These are phyloP conservation scores for Rutstroemia sp. DNA, from an alignment of 2,329 filamentous ascomycete species.

Conservation along the genomic window DNA sequence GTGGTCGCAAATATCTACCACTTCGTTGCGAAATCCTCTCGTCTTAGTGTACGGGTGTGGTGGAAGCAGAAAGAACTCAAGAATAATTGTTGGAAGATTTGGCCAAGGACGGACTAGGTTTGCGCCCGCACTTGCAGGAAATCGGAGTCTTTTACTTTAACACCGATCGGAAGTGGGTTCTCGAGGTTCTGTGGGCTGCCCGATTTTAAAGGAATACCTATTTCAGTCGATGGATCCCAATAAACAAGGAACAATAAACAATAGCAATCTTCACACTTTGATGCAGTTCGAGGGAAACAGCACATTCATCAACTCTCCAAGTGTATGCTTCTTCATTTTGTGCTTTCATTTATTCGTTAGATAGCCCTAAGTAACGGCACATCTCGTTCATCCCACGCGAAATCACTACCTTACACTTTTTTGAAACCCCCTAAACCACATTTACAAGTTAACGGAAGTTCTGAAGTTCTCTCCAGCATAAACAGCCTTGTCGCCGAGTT, in stretches of 20 bases:
- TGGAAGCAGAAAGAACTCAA: too few species aligned
- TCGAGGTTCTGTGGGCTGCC: not conserved
- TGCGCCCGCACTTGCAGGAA: conserved; percentile 5
- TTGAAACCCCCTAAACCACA: not conserved
- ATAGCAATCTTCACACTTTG: too few species aligned
- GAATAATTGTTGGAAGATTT: not conserved
- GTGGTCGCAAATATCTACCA: too few species aligned
- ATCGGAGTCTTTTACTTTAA: not conserved
- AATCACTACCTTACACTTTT: not conserved
- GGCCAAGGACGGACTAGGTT: not conserved
- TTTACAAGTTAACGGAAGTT: conserved; percentile 79
- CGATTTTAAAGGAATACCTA: not conserved
- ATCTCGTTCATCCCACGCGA: not conserved
- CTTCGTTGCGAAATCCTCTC: too few species aligned
- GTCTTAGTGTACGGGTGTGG: too few species aligned
- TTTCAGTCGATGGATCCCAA: not conserved
- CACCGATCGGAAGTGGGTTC: not conserved
- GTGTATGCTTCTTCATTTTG: conserved; percentile 1
- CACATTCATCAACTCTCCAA: too few species aligned
- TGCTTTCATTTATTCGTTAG: conserved; percentile 5
- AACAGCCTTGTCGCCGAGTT: conserved; percentile 85
- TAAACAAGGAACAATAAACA: not conserved
- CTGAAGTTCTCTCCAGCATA: conserved; percentile 93
- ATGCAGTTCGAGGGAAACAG: too few species aligned
- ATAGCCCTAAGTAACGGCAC: conserved; percentile 3